Evolutionary conservation across 169 alveolate species (phyloP), one percentile per base, ranked within the genome.

Genomic region (Babesia ovis): DNA sequence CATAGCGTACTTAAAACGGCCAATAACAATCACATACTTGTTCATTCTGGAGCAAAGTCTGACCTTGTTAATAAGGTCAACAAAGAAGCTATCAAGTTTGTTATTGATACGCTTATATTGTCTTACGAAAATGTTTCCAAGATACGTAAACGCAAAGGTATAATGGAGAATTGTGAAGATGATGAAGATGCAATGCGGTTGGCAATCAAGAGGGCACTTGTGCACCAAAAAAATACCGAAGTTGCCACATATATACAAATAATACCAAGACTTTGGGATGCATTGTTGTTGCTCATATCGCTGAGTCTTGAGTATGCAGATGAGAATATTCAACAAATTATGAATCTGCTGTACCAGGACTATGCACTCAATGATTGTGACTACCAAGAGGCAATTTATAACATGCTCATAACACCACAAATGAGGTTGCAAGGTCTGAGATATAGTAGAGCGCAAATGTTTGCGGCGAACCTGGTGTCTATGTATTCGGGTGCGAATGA

Each of bases 301-400:
- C 51, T 74, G 22, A 59, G 62, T 22, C 42, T 74, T 55, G 84
- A 74, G 51, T 31, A 58, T 20, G 75, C 71, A 2, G 84, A 74
- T 42, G 23, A 25, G 16, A 74, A 59, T 48, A 57, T 74, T 6
- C 51, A 61, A 18, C 55, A 54, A 55, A 37, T 74, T 29, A 20
- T 74, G 43, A 29, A 60, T 29, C 76, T 74, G 23, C 58, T 74
- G 35, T 18, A 62, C 46, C 60, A 34, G 48, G 84, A 74, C 53
- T 60, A 16, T 31, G 8, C 45, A 20, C 22, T 27, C 29, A 6
- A 46, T 16, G 43, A 46, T 27, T 6, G 11, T 14, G 34, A 62
- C 5, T 29, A 43, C 43, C 68, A 57, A 4, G 64, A 22, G 16
- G 42, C n/a, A 14, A 46, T 35, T 2, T 35, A 32, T 31, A 29